Percentiles rank a stretch among this genome's conserved stretches.
These are phyloP conservation scores for Nigrospora oryzae DNA, from an alignment of 2,329 filamentous ascomycete genomes.

Conservation along the genomic window DNA sequence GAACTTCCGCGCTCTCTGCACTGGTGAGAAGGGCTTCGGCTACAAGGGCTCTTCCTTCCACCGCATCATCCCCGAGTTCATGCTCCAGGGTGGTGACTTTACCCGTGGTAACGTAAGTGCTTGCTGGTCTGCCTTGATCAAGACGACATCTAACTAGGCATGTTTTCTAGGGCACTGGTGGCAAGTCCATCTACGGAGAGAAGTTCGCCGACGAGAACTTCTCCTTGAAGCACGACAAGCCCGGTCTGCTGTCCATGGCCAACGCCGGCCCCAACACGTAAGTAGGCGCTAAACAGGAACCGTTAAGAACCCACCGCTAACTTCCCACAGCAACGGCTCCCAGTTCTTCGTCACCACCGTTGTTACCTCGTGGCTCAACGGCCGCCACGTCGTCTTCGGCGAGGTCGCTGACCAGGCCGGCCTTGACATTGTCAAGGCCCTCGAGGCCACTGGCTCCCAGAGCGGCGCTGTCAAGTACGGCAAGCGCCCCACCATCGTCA, in stretches of 20 bases:
- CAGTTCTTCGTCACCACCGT: constrained; percentile 98
- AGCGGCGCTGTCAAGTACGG: constrained; percentile 46
- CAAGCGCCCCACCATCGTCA: constrained; percentile 50
- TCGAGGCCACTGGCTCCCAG: constrained; percentile 51
- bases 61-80: constrained; percentile 87
- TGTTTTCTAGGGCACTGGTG: constrained; percentile 65
- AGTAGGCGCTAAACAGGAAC: constrained; percentile 15
- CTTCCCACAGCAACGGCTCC: constrained; percentile 75
- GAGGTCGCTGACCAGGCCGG: constrained; percentile 50
- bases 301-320: constrained; percentile 10
- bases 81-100: constrained; percentile 96
- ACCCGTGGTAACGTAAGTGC: constrained; percentile 76
- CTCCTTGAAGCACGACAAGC: constrained; percentile 60
- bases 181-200: constrained; percentile 91
- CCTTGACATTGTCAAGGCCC: constrained; percentile 46
- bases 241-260: constrained; percentile 86
- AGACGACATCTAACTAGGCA: neutral
- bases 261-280: constrained; percentile 93
- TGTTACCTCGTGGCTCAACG: constrained; percentile 75
- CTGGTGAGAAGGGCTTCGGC: constrained; percentile 70
- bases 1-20: constrained; percentile 84
- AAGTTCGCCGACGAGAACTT: constrained; percentile 96
- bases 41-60: constrained; percentile 83
- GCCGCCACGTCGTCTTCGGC: constrained; percentile 80
- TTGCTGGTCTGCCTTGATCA: neutral